Conservation (phyloP, 2,329 filamentous ascomycete genomes). For the Arthroderma sp. region DNA sequence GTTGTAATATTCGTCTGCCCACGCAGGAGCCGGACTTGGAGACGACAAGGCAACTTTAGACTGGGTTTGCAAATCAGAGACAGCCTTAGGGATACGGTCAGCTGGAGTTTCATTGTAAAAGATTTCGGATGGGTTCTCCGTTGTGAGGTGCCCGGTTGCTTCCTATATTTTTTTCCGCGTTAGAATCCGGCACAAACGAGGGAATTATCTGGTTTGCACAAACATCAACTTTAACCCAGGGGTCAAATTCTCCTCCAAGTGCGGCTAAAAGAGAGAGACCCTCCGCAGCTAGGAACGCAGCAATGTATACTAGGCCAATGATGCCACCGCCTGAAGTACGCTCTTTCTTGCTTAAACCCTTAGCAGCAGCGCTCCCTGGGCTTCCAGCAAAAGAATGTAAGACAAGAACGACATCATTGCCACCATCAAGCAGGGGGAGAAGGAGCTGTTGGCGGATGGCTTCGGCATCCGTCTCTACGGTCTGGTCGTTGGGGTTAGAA, state of each 20-base stretch:
- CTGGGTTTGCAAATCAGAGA: background rate
- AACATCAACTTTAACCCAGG: constrained; percentile 1
- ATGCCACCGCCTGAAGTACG: constrained; percentile 4
- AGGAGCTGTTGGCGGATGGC: constrained; percentile 16
- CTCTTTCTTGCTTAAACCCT: constrained; percentile 13
- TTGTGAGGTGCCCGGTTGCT: constrained; percentile 1
- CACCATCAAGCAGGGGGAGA: constrained; percentile 17
- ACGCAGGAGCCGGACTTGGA: background rate
- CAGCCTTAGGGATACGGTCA: constrained; percentile 1
- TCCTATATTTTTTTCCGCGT: constrained; percentile 2
- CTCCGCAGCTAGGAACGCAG: constrained; percentile 4
- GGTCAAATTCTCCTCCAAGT: constrained; percentile 1
- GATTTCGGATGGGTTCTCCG: constrained; percentile 1
- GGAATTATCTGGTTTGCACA: background rate
- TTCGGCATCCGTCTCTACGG: constrained; percentile 17
- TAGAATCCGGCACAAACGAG: background rate
- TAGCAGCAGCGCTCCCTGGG: constrained; percentile 17
- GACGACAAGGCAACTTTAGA: background rate
- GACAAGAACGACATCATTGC: constrained; percentile 24
- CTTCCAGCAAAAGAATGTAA: constrained; percentile 26
- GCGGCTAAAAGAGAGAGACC: background rate
- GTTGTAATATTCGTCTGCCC: constrained; percentile 6
- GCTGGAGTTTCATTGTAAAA: constrained; percentile 7
- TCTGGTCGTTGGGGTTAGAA: constrained; percentile 5
- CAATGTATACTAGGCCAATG: constrained; percentile 6